Conservation (phyloP, 139 green algal genomes). For the Nannochloris sp. region DNA sequence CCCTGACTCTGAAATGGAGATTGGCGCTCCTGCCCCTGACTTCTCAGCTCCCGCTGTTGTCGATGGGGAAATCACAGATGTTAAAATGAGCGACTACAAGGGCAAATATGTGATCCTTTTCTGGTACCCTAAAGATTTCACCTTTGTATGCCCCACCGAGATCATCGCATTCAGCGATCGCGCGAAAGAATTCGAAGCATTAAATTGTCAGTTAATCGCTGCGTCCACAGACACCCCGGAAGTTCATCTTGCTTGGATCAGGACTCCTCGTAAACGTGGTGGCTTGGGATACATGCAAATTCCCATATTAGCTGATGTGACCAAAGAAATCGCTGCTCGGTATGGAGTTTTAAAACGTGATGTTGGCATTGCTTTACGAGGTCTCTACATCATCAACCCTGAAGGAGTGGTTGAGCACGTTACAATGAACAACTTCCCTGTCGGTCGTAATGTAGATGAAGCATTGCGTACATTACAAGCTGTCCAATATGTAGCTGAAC, state of each 20-base stretch:
- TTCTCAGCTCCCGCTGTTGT: constrained; percentile 56
- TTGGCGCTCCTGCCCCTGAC: constrained; percentile 39
- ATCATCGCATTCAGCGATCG: constrained; percentile 82
- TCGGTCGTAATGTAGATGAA: constrained; percentile 93
- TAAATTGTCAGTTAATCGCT: constrained; percentile 70
- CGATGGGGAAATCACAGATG: constrained; percentile 48
- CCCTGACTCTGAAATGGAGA: constrained; percentile 29
- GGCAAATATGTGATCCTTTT: constrained; percentile 60
- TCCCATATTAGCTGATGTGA: constrained; percentile 72
- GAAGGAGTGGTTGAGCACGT: constrained; percentile 85
- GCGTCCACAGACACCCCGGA: constrained; percentile 74
- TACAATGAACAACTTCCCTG: constrained; percentile 96
- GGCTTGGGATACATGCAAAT: constrained; percentile 78
- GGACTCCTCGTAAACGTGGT: constrained; percentile 56
- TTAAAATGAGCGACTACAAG: constrained; percentile 55
- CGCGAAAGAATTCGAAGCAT: constrained; percentile 72
- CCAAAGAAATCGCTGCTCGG: constrained; percentile 50
- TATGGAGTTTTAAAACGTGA: constrained; percentile 71
- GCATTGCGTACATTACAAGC: constrained; percentile 91
- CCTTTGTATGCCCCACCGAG: constrained; percentile 61
- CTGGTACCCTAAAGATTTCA: constrained; percentile 60
- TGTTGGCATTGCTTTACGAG: constrained; percentile 68
- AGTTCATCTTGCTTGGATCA: constrained; percentile 79
- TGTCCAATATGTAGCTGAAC: constrained; percentile 82
- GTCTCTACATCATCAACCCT: constrained; percentile 87